Percentiles rank a stretch among this genome's conserved stretches.
Evolutionary conservation across 768 basidiomycete species (phyloP).

Genomic region (Kwoniella sp.): DNA sequence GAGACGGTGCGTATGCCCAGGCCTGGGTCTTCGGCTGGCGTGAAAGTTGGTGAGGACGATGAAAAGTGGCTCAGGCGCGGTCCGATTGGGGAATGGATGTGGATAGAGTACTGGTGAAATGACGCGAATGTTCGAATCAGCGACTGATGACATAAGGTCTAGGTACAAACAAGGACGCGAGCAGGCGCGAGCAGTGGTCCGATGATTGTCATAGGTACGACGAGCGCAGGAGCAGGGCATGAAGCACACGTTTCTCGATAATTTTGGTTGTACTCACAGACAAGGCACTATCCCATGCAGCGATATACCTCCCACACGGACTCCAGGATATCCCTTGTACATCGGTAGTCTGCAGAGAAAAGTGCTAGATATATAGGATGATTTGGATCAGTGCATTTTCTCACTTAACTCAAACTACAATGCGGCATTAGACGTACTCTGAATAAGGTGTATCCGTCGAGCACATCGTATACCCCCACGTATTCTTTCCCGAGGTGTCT

Average conservation of each 20-base stretch:
- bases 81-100: slow-evolving; percentile 54
- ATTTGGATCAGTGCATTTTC: no score
- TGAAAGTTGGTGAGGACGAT: slow-evolving; percentile 37
- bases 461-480: slow-evolving; percentile 74
- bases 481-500: slow-evolving; percentile 88
- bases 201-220: no score
- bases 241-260: no score
- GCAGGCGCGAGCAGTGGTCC: no score
- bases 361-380: slow-evolving; percentile 68
- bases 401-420: no score
- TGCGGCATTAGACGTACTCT: no score
- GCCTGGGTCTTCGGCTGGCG: slow-evolving; percentile 65
- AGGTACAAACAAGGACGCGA: no score
- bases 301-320: slow-evolving; percentile 56
- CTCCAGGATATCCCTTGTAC: slow-evolving; percentile 54
- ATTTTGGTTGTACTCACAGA: slow-evolving; percentile 49
- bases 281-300: slow-evolving; percentile 50
- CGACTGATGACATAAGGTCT: no score
- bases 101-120: slow-evolving; percentile 50
- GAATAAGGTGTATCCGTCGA: slow-evolving; percentile 36
- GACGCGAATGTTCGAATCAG: no score
- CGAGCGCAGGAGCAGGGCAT: no score
- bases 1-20: slow-evolving; percentile 75
- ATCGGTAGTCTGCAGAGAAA: slow-evolving; percentile 71
- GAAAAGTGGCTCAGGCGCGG: slow-evolving; percentile 46